Conservation (phyloP, 495 filamentous ascomycete species). For the Chaetomium tenue region DNA sequence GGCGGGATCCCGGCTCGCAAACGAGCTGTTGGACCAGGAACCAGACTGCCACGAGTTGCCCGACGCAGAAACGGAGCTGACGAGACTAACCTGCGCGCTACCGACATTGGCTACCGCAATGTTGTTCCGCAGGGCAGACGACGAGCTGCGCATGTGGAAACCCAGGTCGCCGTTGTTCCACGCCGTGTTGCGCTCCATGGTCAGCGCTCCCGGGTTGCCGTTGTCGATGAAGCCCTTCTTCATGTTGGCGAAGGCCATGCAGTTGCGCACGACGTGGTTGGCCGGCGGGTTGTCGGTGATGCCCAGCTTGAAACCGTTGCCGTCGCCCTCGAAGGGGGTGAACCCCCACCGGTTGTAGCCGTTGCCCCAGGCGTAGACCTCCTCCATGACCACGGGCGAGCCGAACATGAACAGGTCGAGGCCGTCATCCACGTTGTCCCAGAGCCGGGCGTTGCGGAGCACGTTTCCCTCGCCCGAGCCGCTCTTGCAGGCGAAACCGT, state of each 20-base stretch:
- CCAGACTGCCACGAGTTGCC: conserved; percentile 12
- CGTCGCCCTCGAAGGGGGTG: conserved; percentile 5
- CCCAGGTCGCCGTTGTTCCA: conserved; percentile 7
- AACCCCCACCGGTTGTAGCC: conserved; percentile 14
- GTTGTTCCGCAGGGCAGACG: conserved; percentile 4
- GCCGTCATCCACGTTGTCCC: conserved; percentile 14
- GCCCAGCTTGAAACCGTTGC: conserved; percentile 12
- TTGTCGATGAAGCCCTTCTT: conserved; percentile 15
- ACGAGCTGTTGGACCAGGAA: conserved; percentile 16
- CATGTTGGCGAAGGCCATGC: conserved; percentile 4
- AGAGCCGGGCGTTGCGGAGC: conserved; percentile 16
- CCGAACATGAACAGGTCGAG: conserved; percentile 15
- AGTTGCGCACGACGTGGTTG: conserved; percentile 12
- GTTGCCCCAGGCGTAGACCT: conserved; percentile 14
- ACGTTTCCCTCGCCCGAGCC: conserved; percentile 10
- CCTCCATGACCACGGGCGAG: conserved; percentile 2
- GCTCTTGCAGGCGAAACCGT: conserved; percentile 15
- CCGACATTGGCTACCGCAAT: conserved; percentile 2
- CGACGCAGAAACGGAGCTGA: conserved; percentile 1
- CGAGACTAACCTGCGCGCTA: conserved; percentile 1
- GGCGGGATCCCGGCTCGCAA: conserved; percentile 9
- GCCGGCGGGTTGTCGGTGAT: conserved; percentile 8
- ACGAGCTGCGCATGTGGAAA: conserved; percentile 15
- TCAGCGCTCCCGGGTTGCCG: conserved; percentile 9
- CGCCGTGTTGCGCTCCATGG: conserved; percentile 7